A percentile compares a stretch with the other conserved stretches of the same genome.
Conservation (phyloP, 129 eudicot genomes). For the Pseudognaphalium luteoalbum region DNA sequence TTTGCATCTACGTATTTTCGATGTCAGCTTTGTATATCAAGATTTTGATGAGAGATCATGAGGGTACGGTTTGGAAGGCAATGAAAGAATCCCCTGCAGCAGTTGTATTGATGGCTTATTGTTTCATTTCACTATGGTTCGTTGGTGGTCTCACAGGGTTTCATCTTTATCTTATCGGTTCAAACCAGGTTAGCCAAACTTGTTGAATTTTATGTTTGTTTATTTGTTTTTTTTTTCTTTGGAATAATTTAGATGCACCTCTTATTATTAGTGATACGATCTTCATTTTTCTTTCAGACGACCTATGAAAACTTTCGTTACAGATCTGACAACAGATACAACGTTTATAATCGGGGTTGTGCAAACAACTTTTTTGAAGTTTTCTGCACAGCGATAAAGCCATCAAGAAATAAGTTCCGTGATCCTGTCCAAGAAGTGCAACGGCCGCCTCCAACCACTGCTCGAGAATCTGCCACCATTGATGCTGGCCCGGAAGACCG, state of each 20-base stretch:
- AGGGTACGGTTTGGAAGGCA: conserved; percentile 86
- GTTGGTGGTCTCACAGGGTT: conserved; percentile 98
- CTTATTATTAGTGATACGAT: background rate
- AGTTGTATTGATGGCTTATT: conserved; percentile 75
- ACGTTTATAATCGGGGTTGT: conserved; percentile 81
- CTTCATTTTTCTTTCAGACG: conserved; percentile 46
- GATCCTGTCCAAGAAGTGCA: conserved; percentile 61
- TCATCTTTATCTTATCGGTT: conserved; percentile 81
- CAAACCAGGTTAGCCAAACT: conserved; percentile 75
- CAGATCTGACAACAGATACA: conserved; percentile 77
- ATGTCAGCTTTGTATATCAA: conserved; percentile 86
- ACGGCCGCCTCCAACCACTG: conserved; percentile 39
- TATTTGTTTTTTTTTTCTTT: background rate
- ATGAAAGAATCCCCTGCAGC: conserved; percentile 95
- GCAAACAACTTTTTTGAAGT: conserved; percentile 71
- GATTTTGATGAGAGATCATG: conserved; percentile 70
- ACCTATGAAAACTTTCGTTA: conserved; percentile 94
- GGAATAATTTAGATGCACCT: background rate
- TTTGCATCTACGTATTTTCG: conserved; percentile 83
- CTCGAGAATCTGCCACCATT: conserved; percentile 37
- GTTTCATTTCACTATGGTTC: conserved; percentile 89
- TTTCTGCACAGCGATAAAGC: conserved; percentile 67
- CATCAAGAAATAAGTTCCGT: conserved; percentile 83
- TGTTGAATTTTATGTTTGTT: background rate
- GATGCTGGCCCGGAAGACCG: conserved; percentile 46